Conservation (phyloP, 306 rosid genomes). For the Prunus dulcis region DNA sequence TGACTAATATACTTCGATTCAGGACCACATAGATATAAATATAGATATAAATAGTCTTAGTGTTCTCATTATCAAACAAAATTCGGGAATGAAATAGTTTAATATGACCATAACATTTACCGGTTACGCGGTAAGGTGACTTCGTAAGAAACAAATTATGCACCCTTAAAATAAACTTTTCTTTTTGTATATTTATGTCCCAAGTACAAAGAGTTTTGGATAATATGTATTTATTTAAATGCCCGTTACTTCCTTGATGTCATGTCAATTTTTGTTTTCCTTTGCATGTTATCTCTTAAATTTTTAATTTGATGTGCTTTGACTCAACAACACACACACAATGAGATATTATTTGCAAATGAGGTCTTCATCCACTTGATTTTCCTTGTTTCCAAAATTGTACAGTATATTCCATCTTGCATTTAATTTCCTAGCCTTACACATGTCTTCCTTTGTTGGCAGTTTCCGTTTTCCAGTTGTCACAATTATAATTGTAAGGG, state of each 20-base stretch:
- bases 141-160: no score
- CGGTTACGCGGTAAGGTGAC: no score
- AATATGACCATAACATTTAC: no score
- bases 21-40: neutral
- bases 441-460: neutral
- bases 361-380: neutral
- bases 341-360: neutral
- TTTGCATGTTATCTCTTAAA: neutral
- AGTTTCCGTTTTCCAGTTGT: neutral
- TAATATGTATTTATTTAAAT: no score
- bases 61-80: neutral
- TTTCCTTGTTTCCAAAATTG: neutral
- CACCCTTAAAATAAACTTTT: no score
- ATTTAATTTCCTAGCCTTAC: neutral
- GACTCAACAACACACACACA: neutral
- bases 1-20: neutral
- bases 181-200: no score
- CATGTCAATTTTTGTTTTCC: no score
- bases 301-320: neutral
- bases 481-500: neutral
- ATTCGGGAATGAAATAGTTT: neutral
- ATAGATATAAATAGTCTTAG: neutral
- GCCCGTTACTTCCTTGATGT: no score
- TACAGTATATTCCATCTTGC: no score
- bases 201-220: no score